Evolutionary conservation across 2,329 filamentous ascomycete species (phyloP).

Genomic region (Penicillium palitans): DNA sequence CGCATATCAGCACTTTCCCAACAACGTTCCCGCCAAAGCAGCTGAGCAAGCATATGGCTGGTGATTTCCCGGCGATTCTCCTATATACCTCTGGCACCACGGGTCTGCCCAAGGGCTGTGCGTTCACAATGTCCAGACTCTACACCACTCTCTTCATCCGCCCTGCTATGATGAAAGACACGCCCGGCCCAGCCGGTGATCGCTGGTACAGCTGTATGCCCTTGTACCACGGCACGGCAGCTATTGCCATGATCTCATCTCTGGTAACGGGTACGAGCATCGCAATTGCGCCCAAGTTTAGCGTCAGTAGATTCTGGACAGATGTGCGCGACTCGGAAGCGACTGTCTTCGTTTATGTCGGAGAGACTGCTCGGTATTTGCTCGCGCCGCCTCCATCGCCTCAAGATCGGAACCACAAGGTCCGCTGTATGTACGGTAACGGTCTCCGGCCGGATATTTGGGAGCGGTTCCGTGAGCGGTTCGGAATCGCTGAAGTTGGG

Average conservation of each 20-base stretch:
- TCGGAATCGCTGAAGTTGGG: constrained; percentile 55
- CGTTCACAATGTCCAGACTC: constrained; percentile 56
- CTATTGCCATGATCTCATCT: constrained; percentile 58
- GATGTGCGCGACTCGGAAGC: constrained; percentile 68
- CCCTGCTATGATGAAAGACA: constrained; percentile 31
- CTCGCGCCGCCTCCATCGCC: constrained; percentile 61
- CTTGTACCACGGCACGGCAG: constrained; percentile 73
- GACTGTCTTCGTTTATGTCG: constrained; percentile 74
- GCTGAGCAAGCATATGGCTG: constrained; percentile 54
- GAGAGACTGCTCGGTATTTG: constrained; percentile 73
- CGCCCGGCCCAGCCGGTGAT: constrained; percentile 45
- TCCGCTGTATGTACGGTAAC: constrained; percentile 51
- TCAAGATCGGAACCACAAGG: constrained; percentile 47
- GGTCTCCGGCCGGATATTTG: constrained; percentile 53
- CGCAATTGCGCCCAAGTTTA: constrained; percentile 56
- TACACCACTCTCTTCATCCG: constrained; percentile 42
- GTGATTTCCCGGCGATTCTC: constrained; percentile 59
- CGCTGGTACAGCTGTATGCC: constrained; percentile 77
- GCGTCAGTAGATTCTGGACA: constrained; percentile 67
- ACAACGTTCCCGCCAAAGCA: constrained; percentile 56
- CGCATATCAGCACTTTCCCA: constrained; percentile 50
- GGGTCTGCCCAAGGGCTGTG: constrained; percentile 70
- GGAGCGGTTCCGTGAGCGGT: constrained; percentile 56
- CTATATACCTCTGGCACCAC: constrained; percentile 79
- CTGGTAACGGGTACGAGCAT: constrained; percentile 53